phyloP scores from a whole-genome alignment of 108 stramenopile genomes.

The Epithemia pelagica region DNA sequence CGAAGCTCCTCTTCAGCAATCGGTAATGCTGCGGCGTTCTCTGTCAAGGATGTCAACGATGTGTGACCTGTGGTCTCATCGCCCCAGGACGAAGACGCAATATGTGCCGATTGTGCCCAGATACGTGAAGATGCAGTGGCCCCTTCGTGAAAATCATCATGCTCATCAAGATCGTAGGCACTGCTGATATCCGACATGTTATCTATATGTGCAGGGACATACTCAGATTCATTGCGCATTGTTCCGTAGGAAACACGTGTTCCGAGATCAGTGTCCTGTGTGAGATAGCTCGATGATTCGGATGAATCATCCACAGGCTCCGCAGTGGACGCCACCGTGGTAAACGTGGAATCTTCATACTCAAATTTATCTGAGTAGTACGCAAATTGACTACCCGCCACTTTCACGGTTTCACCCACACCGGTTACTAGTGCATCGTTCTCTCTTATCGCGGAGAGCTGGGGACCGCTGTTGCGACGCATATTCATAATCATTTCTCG shows the following conservation, averaged over 20 bases:
- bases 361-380: neutral
- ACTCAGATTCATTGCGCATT: neutral
- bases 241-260: neutral
- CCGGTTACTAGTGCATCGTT: neutral
- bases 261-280: neutral
- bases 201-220: neutral
- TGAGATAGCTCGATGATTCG: neutral
- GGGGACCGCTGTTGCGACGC: neutral
- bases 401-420: neutral
- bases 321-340: neutral
- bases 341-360: neutral
- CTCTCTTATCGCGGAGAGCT: neutral
- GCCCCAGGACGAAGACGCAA: neutral
- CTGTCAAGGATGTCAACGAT: neutral
- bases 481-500: slow-evolving; percentile 6
- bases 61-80: neutral
- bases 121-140: neutral
- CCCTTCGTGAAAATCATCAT: neutral
- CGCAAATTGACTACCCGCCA: neutral
- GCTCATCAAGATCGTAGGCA: neutral
- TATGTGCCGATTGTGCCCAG: neutral
- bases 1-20: slow-evolving; percentile 2
- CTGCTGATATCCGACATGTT: neutral
- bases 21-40: neutral
- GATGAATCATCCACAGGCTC: neutral